Evolutionary conservation across 148 eudicot species (phyloP), one percentile per base, ranked within the genome.

Genomic region (Linanthus parryae): DNA sequence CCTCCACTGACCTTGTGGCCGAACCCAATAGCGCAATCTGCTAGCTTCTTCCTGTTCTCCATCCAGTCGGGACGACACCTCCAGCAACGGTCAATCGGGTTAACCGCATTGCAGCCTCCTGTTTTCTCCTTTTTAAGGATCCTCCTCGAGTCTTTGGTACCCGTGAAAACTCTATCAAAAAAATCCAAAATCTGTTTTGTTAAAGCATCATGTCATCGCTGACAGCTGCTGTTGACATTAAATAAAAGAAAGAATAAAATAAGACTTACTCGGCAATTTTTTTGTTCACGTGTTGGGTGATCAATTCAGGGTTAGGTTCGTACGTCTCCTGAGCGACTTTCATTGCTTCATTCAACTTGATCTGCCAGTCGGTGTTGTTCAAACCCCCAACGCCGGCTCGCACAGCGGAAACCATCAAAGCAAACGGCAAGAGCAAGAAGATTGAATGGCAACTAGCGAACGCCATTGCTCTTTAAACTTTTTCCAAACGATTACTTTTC

Each of bases 41-140:
- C 85, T 15, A 85, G 41, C 23, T 63, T 64, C 45, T 58, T 62
- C 0, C 88, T 75, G 20, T 85, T 72, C 1, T 50, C 22, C 0
- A 54, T 72, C 94, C 94, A 85, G 46, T 81, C 47, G 8, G 61
- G 44, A 15, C 61, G 58, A 49, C 94, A 85, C 43, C 94, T 73
- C 88, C 94, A 85, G 44, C 94, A 84, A 8, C 50, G 52, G 38
- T 84, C 94, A 2, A 84, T 80, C 2, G 94, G 94, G 64, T 84
- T 84, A 11, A 85, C 73, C 13, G 79, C 77, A 24, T 23, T 5
- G 60, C 92, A 84, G 3, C 41, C 24, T 6, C 79, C 75, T 17
- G 3, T 14, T 18, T 43, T 18, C 1, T 9, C 53, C 15, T 55
- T 16, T 18, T 56, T 57, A 29, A 13, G 37, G 23, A 77, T 68